A percentile compares a stretch with the other conserved stretches of the same genome.
Conservation (phyloP, 2,329 filamentous ascomycete genomes). For the Trichoderma harzianum region DNA sequence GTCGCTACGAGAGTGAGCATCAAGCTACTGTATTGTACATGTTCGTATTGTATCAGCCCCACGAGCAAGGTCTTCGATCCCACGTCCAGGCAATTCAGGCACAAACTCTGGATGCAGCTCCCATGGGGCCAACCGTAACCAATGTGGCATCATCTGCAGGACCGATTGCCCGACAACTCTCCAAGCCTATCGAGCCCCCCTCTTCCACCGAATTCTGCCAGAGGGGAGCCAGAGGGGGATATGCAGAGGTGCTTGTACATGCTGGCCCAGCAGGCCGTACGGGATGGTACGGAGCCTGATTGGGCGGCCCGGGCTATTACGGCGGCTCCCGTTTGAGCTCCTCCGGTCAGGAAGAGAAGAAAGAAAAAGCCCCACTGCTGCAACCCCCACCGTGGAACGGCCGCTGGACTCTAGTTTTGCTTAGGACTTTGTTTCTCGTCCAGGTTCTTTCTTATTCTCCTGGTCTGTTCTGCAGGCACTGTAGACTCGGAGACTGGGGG, state of each 20-base stretch:
- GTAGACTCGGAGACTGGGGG: neutral
- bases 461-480: neutral
- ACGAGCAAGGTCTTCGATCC: neutral
- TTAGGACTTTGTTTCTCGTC: neutral
- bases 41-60: neutral
- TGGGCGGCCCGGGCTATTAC: constrained; percentile 10
- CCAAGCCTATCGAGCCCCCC: constrained; percentile 1
- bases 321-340: constrained; percentile 6
- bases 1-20: neutral
- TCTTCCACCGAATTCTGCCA: constrained; percentile 13
- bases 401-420: neutral
- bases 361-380: neutral
- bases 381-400: neutral
- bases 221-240: neutral
- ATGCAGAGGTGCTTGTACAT: neutral
- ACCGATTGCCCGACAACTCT: neutral
- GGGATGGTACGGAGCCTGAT: constrained; percentile 13
- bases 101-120: neutral
- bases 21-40: neutral
- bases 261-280: neutral
- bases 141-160: constrained; percentile 5
- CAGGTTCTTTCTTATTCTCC: neutral
- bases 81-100: neutral
- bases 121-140: neutral
- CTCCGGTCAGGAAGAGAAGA: neutral